These are phyloP conservation scores for Candida pseudoviswanathii DNA, from an alignment of 1,139 yeast genomes.

Conservation along the genomic window DNA sequence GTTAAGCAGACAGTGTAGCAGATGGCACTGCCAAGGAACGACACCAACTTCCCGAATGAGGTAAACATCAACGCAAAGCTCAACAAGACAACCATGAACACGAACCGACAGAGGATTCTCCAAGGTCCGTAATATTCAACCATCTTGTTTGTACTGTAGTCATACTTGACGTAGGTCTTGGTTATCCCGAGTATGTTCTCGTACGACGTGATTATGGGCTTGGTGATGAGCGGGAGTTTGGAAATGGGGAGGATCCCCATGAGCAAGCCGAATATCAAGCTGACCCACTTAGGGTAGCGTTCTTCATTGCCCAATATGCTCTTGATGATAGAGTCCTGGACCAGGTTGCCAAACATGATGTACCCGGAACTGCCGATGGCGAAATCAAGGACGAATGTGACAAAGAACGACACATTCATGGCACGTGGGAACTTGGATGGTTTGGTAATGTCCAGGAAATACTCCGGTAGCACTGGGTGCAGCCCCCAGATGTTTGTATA, in stretches of 20 bases:
- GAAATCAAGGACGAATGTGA: conserved; percentile 37
- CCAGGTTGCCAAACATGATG: conserved; percentile 41
- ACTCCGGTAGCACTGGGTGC: conserved; percentile 82
- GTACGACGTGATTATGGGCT: conserved; percentile 45
- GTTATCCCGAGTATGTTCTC: conserved; percentile 27
- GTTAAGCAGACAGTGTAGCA: conserved; percentile 82
- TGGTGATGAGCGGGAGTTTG: conserved; percentile 42
- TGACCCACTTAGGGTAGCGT: conserved; percentile 35
- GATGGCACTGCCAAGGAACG: conserved; percentile 79
- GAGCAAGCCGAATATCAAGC: conserved; percentile 31
- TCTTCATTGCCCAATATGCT: conserved; percentile 35
- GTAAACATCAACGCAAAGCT: conserved; percentile 62
- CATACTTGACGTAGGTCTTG: conserved; percentile 8
- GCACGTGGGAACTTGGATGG: conserved; percentile 45
- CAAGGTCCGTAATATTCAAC: conserved; percentile 18
- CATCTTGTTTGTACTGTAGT: conserved; percentile 9
- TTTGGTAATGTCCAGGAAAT: conserved; percentile 81
- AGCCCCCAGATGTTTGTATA: conserved; percentile 93
- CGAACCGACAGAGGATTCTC: conserved; percentile 33
- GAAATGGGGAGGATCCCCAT: conserved; percentile 46
- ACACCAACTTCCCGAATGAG: conserved; percentile 80
- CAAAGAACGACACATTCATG: conserved; percentile 34
- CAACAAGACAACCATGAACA: conserved; percentile 32
- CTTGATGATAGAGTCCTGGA: conserved; percentile 43
- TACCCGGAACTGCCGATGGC: conserved; percentile 39